Evolutionary conservation across 768 basidiomycete species (phyloP).

Genomic region (Amanita molliuscula): DNA sequence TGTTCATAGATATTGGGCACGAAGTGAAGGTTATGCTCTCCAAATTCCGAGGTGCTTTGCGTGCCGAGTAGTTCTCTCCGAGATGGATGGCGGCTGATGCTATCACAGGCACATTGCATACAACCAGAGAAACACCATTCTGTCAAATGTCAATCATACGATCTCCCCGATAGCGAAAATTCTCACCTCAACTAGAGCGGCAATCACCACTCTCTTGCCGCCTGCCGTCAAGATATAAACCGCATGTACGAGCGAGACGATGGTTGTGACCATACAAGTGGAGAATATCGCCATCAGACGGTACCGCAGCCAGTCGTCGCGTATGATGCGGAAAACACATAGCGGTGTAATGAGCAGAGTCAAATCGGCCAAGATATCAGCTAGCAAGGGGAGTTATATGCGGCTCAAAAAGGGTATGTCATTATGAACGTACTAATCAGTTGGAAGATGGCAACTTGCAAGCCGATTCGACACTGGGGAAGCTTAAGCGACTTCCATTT

Average conservation of each 20-base stretch:
- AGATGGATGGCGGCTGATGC: conserved; percentile 19
- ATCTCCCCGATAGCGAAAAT: background rate
- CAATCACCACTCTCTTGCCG: conserved; percentile 20
- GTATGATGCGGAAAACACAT: conserved; percentile 32
- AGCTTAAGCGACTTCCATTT: conserved; percentile 26
- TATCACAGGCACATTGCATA: conserved; percentile 29
- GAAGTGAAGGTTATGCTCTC: background rate
- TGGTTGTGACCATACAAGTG: conserved; percentile 38
- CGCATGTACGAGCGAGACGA: conserved; percentile 38
- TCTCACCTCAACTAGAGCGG: conserved; percentile 34
- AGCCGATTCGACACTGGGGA: conserved; percentile 34
- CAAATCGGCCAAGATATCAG: conserved; percentile 37
- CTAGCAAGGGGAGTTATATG: conserved; percentile 15
- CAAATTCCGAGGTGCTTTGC: background rate
- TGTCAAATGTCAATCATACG: conserved; percentile 4
- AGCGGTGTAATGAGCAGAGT: conserved; percentile 36
- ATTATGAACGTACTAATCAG: conserved; percentile 31
- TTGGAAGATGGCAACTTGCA: conserved; percentile 42
- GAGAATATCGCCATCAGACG: conserved; percentile 44
- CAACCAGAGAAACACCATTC: conserved; percentile 23
- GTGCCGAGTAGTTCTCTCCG: conserved; percentile 1
- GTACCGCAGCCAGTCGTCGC: conserved; percentile 26
- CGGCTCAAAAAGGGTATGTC: background rate
- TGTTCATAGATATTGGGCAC: background rate
- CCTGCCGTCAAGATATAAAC: conserved; percentile 24